Conservation (phyloP, 2,329 filamentous ascomycete species). For the Fusarium illudens region DNA sequence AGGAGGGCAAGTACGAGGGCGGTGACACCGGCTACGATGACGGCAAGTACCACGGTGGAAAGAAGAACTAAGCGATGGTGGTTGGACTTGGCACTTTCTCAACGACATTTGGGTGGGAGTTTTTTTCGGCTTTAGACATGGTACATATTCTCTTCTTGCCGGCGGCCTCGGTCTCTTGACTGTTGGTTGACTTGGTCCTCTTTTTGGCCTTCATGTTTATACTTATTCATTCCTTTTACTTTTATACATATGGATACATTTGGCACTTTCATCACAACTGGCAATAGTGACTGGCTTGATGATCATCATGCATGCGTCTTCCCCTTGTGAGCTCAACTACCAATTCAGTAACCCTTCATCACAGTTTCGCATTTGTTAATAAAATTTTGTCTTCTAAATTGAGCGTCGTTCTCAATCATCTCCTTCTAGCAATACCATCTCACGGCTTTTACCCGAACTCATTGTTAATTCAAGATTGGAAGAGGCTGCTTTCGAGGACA, state of each 20-base stretch:
- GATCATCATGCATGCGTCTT: not conserved
- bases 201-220: not conserved
- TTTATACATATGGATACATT: not conserved
- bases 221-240: not conserved
- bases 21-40: not conserved
- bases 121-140: not conserved
- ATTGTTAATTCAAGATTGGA: too few species aligned
- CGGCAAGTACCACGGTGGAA: slow-evolving; percentile 5
- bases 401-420: not conserved
- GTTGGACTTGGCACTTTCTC: not conserved
- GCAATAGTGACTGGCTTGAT: not conserved
- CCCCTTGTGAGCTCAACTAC: not conserved
- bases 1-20: slow-evolving; percentile 6
- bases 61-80: not conserved
- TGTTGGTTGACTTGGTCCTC: not conserved
- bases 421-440: too few species aligned
- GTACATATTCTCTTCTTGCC: not conserved
- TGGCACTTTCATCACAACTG: not conserved
- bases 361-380: not conserved
- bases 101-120: not conserved
- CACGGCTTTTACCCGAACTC: too few species aligned
- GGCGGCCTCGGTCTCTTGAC: not conserved
- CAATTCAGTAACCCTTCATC: not conserved
- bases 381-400: not conserved
- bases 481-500: too few species aligned